Percentiles rank a stretch among this genome's conserved stretches.
phyloP scores from a whole-genome alignment of 768 basidiomycete species.

The Pleurotus citrinopileatus region DNA sequence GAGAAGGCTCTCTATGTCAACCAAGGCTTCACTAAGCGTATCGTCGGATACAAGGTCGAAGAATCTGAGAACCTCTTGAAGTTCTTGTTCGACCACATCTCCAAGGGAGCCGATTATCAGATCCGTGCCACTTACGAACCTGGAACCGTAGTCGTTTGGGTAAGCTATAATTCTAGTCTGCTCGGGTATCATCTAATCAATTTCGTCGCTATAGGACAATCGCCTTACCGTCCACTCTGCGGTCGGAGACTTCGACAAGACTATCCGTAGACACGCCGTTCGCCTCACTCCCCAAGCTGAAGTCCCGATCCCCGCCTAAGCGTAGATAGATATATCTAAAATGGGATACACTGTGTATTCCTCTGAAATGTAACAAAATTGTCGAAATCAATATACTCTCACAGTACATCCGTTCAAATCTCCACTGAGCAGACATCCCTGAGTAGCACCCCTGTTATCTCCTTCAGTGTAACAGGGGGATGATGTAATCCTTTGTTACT shows the following conservation, averaged over 20 bases:
- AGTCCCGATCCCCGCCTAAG: slow-evolving; percentile 33
- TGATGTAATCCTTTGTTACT: too few species aligned
- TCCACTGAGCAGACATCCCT: too few species aligned
- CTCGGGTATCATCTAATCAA: background rate
- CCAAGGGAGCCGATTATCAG: slow-evolving; percentile 49
- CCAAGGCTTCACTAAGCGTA: slow-evolving; percentile 49
- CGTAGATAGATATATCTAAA: too few species aligned
- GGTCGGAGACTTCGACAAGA: slow-evolving; percentile 34
- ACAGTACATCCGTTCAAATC: too few species aligned
- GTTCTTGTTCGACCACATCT: slow-evolving; percentile 52
- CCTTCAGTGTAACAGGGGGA: too few species aligned
- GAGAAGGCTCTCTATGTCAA: slow-evolving; percentile 61
- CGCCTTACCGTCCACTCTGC: slow-evolving; percentile 47
- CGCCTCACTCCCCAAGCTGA: slow-evolving; percentile 49
- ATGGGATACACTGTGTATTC: too few species aligned
- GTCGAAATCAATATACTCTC: too few species aligned
- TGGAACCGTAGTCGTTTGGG: slow-evolving; percentile 58
- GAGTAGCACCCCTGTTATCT: too few species aligned
- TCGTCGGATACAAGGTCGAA: slow-evolving; percentile 53
- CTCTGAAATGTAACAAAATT: too few species aligned
- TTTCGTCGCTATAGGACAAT: slow-evolving; percentile 31
- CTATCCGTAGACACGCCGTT: slow-evolving; percentile 41
- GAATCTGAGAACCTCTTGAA: slow-evolving; percentile 54
- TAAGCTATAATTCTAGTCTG: slow-evolving; percentile 18
- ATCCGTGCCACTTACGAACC: slow-evolving; percentile 47